Evolutionary conservation across 2,329 filamentous ascomycete genomes (phyloP), one percentile per base, ranked within the genome.

Genomic region (Hypoxylon sp.): DNA sequence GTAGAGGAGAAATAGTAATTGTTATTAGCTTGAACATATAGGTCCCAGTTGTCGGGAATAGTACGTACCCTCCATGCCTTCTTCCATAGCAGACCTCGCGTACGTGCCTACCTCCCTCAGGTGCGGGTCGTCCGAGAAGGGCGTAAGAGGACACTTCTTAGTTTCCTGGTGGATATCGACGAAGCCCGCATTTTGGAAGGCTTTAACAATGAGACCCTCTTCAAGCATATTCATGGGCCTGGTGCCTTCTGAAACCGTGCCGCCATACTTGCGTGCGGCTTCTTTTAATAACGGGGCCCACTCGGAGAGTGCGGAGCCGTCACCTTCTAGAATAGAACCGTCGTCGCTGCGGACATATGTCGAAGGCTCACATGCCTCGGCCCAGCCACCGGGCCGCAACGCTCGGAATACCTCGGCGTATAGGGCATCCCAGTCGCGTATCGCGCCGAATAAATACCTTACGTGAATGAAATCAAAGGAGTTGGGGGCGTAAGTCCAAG

Each of bases 381-480:
- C 41, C 62, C 63, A 72, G 19, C 68, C 72, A 9, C 68, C 68
- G 0, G 72, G 70, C 17, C 50, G 58, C 11, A 64, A 41, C 7
- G 60, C 43, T 14, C 57, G 53, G 53, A 67, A 74, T 3, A 66
- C 67, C 46, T 75, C 62, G 19, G 25, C 30, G 58, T 68, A 70
- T 10, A 74, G 50, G 0, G 32, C 36, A 23, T 58, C 28, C 73
- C 73, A 76, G 65, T 74, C 62, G 19, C 30, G 28, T 17, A 76
- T 64, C 5, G 63, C 56, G 45, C 65, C 71, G 41, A 58, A 58
- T 14, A 75, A 45, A 49, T 69, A 68, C 25, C 72, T 66, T 25
- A 73, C 49, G 64, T 75, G 72, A 1, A 74, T 48, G 32, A 67
- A 65, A 58, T 74, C 73, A 61, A 74, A 71, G 30, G 60, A 50